Evolutionary conservation across 805 yeast species (phyloP).

Genomic region (Cyberlindnera xylosilytica): DNA sequence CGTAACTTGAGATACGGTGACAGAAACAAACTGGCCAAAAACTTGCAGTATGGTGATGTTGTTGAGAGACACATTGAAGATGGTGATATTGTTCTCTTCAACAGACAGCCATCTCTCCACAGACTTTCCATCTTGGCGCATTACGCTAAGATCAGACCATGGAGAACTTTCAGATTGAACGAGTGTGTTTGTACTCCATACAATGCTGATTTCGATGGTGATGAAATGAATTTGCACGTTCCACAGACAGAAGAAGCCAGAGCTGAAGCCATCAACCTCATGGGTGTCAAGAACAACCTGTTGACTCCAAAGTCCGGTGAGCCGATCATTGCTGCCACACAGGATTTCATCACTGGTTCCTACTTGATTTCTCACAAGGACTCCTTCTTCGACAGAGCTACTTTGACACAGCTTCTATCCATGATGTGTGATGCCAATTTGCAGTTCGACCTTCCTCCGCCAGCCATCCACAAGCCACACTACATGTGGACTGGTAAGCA

Average conservation of each 20-base stretch:
- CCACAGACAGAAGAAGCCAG: constrained; percentile 99
- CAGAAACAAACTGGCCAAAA: constrained; percentile 68
- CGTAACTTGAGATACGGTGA: constrained; percentile 90
- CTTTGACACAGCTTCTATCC: constrained; percentile 75
- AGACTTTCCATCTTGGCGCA: constrained; percentile 91
- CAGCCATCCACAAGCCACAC: constrained; percentile 86
- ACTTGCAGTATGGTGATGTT: constrained; percentile 80
- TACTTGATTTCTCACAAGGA: constrained; percentile 91
- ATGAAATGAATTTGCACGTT: constrained; percentile 97
- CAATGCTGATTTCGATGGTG: constrained; percentile 99
- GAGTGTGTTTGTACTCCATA: constrained; percentile 99
- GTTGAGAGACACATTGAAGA: constrained; percentile 97
- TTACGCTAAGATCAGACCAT: constrained; percentile 93
- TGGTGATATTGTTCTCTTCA: constrained; percentile 93
- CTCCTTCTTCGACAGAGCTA: constrained; percentile 84
- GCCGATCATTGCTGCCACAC: constrained; percentile 99
- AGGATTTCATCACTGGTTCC: constrained; percentile 97
- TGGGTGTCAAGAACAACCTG: constrained; percentile 96
- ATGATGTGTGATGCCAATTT: constrained; percentile 94
- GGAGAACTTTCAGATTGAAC: constrained; percentile 95
- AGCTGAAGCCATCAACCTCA: constrained; percentile 95
- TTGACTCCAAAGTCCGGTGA: constrained; percentile 98
- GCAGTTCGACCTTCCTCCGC: constrained; percentile 94
- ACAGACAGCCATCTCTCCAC: constrained; percentile 97
- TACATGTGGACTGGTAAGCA: constrained; percentile 98